Evolutionary conservation across 345 rosid species (phyloP), one percentile per base, ranked within the genome.

Genomic region (Ceriops tagal): DNA sequence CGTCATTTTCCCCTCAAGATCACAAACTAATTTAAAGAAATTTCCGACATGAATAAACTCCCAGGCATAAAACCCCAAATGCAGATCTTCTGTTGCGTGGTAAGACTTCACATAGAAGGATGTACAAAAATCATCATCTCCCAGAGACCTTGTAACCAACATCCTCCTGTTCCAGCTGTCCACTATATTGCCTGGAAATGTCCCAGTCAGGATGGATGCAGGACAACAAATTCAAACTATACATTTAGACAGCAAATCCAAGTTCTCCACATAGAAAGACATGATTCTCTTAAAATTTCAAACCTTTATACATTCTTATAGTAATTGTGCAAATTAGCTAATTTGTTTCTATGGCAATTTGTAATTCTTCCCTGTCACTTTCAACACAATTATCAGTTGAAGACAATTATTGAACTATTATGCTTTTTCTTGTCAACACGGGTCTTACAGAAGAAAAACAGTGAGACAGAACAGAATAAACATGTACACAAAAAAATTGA

Each of bases 161-260:
- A 58, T 73, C 79, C 55, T 47, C 66, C 47, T 31, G 73, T 51
- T 57, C 77, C 43, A 55, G 46, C 62, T 34, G 31, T 68, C 15
- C 1, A 65, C 77, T 62, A 65, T 51, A 64, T 69, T 46, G 73
- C 80, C 87, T 79, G 83, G 72, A 53, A 75, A 67, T 47, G 24
- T 22, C 8, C 6, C 52, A 5, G 6, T 9, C 7, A 39, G 31
- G 71, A 53, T 71, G 59, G 59, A 55, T 24, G 24, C 34, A 15
- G 62, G 68, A 26, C 24, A 26, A 0, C 62, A 43, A 19, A 1
- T 27, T 35, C 6, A 10, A 24, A 56, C 56, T 53, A 57, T 26
- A 13, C 22, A 1, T 26, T 46, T 26, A 64, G 32, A 10, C 24
- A 39, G 46, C 46, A 39, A 39, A 39, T 39, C 15, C 15, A 39